Base-by-base conservation (phyloP, 1,284 basidiomycete genomes). In the Cutaneotrichosporon daszewskae region DNA sequence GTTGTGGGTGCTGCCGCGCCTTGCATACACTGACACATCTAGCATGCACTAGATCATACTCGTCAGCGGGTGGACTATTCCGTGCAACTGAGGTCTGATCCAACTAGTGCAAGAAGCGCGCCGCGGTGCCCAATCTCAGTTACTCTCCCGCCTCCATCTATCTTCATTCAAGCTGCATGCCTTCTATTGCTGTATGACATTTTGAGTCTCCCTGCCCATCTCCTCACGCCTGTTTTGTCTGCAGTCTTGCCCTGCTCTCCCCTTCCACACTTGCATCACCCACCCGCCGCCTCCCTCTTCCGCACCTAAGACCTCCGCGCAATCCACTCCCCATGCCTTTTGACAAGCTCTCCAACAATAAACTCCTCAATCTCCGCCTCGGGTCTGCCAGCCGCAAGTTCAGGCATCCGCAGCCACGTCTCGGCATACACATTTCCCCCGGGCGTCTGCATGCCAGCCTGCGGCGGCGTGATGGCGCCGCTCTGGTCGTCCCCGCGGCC, bases 331-430 rank as follows among this genome's bases (percentile, higher is more conserved):
- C 75, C 70, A 69, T 98, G 94, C 55, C 86, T 75, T 51, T 68
- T 72, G 5, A 85, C 78, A 40, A 97, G 73, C 62, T 87, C 84
- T 1, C 62, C 66, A 1, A 97, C 76, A 51, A 98, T 96, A 47
- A 90, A 82, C 64, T 94, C 86, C 66, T 98, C 94, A 39, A 97
- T 94, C 73, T 97, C 69, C 13, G 59, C 62, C 2, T 60, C 54
- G 33, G 34, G 22, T 16, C 32, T 16, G 47, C 43, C 57, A 49
- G 16, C 58, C 22, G 76, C 74, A 52, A 51, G 49, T 43, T 77
- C 66, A 40, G 79, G 76, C 32, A 94, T 80, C 19, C 78, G 76
- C 14, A 92, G 69, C 88, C 88, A 92, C 1, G 75, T 77, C 59
- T 87, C 83, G 11, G 69, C 61, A 58, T 80, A 82, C 62, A 45